A percentile compares a stretch with the other conserved stretches of the same genome.
phyloP scores from a whole-genome alignment of 192 early-diverging fungal species.

The Phycomyces nitens region DNA sequence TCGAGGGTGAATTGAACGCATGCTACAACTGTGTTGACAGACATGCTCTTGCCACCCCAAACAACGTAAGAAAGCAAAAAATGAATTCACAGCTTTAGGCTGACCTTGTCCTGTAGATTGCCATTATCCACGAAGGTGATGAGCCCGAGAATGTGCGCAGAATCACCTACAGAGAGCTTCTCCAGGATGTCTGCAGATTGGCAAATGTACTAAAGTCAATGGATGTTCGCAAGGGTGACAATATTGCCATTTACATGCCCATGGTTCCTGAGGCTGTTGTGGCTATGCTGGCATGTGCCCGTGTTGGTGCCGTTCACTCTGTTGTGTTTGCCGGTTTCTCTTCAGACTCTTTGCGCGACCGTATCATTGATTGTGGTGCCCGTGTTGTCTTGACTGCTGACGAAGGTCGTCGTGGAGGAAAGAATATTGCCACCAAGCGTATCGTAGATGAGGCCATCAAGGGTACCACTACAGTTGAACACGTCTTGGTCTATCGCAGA shows the following conservation, averaged over 20 bases:
- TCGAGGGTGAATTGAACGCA: constrained; percentile 86
- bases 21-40: constrained; percentile 96
- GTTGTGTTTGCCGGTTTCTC: constrained; percentile 98
- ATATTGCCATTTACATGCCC: constrained; percentile 95
- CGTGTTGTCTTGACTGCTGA: constrained; percentile 90
- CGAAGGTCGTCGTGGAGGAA: constrained; percentile 89
- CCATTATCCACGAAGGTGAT: constrained; percentile 89
- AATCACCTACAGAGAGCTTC: constrained; percentile 82
- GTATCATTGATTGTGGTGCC: constrained; percentile 79
- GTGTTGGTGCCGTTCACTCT: constrained; percentile 89
- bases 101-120: constrained; percentile 38
- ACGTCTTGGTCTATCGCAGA: constrained; percentile 85
- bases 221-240: constrained; percentile 91
- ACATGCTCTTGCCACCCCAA: constrained; percentile 74
- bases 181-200: constrained; percentile 76
- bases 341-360: constrained; percentile 87
- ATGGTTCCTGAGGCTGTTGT: constrained; percentile 92
- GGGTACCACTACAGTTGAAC: constrained; percentile 65
- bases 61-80: constrained; percentile 23
- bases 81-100: no score
- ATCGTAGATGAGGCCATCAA: constrained; percentile 90
- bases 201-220: constrained; percentile 82
- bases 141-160: constrained; percentile 74
- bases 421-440: constrained; percentile 82
- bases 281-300: constrained; percentile 90